phyloP scores from a whole-genome alignment of 2,329 filamentous ascomycete genomes.

The Penicillium sp. region DNA sequence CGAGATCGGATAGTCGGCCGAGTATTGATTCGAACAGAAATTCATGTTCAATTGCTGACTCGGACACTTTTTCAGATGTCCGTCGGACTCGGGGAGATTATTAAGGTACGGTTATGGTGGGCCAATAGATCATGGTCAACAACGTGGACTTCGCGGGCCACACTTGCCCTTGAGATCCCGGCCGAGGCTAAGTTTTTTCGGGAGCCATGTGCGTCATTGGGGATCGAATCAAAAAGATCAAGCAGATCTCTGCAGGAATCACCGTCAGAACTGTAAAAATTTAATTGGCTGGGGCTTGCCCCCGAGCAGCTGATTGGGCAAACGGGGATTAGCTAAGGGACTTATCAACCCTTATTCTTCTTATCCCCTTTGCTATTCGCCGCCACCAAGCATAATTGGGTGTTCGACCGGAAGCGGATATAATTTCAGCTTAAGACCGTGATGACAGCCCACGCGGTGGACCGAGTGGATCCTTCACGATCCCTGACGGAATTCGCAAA shows the following conservation, averaged over 20 bases:
- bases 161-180: neutral
- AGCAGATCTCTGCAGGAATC: neutral
- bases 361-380: neutral
- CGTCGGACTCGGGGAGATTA: neutral
- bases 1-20: neutral
- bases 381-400: neutral
- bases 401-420: constrained; percentile 10
- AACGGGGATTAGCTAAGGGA: neutral
- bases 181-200: neutral
- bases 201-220: neutral
- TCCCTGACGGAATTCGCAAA: constrained; percentile 1
- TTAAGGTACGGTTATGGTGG: neutral
- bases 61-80: neutral
- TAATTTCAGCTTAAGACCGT: constrained; percentile 19
- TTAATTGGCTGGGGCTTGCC: neutral
- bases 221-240: neutral
- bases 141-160: neutral
- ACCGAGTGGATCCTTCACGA: constrained; percentile 9
- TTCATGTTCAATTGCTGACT: neutral
- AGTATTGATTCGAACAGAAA: neutral
- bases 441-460: constrained; percentile 18
- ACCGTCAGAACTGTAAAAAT: constrained; percentile 2
- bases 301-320: neutral
- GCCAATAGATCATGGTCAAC: neutral
- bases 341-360: neutral